These are phyloP conservation scores for Leucogyrophana mollusca DNA, from an alignment of 768 basidiomycete species.

Conservation along the genomic window DNA sequence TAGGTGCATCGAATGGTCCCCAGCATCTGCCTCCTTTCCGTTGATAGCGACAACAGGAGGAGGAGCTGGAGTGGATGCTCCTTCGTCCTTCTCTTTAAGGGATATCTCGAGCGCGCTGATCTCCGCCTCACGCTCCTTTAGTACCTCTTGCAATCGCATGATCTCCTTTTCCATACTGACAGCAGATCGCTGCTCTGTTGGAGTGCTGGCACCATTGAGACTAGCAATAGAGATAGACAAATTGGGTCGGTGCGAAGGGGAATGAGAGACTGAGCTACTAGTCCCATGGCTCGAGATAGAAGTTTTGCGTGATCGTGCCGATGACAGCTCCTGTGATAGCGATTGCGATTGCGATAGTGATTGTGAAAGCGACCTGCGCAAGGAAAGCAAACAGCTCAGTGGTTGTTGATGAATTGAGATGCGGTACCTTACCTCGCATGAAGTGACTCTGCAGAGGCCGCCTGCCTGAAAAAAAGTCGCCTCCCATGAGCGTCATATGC, in stretches of 20 bases:
- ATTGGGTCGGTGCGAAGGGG: slow-evolving; percentile 56
- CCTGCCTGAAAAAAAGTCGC: slow-evolving; percentile 85
- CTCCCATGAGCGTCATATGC: slow-evolving; percentile 52
- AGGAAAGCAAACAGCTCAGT: slow-evolving; percentile 14
- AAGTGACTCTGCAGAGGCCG: slow-evolving; percentile 84
- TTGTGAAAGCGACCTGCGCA: slow-evolving; percentile 80
- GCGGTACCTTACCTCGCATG: slow-evolving; percentile 66
- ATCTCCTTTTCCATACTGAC: slow-evolving; percentile 91
- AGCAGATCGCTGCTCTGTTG: slow-evolving; percentile 67
- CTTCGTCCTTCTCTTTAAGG: slow-evolving; percentile 38
- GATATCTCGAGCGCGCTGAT: slow-evolving; percentile 70
- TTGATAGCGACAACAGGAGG: neutral
- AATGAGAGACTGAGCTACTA: slow-evolving; percentile 63
- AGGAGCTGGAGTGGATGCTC: neutral
- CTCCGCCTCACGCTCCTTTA: slow-evolving; percentile 91
- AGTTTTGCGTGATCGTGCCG: slow-evolving; percentile 80
- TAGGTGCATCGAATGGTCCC: slow-evolving; percentile 37
- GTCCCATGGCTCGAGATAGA: slow-evolving; percentile 77
- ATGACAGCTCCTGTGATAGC: slow-evolving; percentile 95
- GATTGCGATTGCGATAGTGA: slow-evolving; percentile 94
- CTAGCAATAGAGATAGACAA: slow-evolving; percentile 56
- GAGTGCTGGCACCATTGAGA: slow-evolving; percentile 21
- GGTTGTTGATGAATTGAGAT: slow-evolving; percentile 11
- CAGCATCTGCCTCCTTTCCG: slow-evolving; percentile 9
- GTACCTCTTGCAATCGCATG: slow-evolving; percentile 90